Base-by-base conservation (phyloP, 2,329 filamentous ascomycete genomes). In the Botrytis deweyae region DNA sequence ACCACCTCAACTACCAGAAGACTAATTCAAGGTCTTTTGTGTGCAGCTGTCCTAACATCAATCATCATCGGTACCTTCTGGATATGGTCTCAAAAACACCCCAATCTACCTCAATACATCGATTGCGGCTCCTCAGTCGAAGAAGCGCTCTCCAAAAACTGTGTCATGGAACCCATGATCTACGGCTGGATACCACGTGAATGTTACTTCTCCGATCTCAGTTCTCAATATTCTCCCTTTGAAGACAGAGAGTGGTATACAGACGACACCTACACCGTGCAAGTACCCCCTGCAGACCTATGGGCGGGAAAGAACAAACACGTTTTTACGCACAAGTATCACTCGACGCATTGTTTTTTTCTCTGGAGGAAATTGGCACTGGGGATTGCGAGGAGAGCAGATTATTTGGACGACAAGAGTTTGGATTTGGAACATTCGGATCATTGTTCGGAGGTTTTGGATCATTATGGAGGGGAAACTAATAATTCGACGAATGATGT, bases 391-490 rank as follows among this genome's bases (percentile, higher is more conserved):
- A 68, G n/a, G 65, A 68, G 65, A 49, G 46, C 33, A 29, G 8
- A 40, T 40, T 68, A 68, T 68, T 42, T 68, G 46, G 65, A 68
- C 38, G 65, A 55, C 38, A 68, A 68, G 46, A 40, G 33, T 3
- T 22, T 68, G 25, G 46, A 68, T 36, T 68, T 68, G 49, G 65
- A 68, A 22, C 65, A 68, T 55, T 38, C 65, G 65, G 65, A 68
- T 68, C 65, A 68, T 55, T 68, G 65, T 68, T 55, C 46, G 7
- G 49, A 38, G 36, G n/a, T 68, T 9, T n/a, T 68, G 49, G 65
- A 68, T 68, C 65, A 68, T 29, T 68, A 68, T 68, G 65, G 46
- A 22, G 65, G 65, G 22, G 65, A 68, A 18, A 68, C 65, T 36
- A 12, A 22, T n/a, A 55, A 40, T 55, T 68, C 65, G 33, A 68